Evolutionary conservation across 1,139 yeast species (phyloP), one percentile per base, ranked within the genome.

Genomic region (Scheffersomyces insectosa): DNA sequence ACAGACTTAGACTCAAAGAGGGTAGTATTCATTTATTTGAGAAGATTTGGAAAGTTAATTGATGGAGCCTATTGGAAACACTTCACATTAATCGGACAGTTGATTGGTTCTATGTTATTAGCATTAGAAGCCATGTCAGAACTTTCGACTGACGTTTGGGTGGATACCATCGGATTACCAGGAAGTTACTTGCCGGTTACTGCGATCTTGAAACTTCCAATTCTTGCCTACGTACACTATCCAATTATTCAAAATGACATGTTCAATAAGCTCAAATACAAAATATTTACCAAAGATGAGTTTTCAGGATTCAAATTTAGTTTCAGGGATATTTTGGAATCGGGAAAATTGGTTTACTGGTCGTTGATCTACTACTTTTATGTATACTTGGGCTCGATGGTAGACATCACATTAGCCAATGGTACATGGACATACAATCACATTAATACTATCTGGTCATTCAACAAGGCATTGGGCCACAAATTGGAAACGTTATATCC

Each of bases 141-240:
- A 51, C 72, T 88, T 34, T 74, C 85, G 6, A 97, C 98, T 0
- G 98, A 93, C 62, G 76, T 90, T n/a, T 90, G 91, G 82, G 74
- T 93, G 30, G 99, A 95, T 59, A 91, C 99, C 1, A 85, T 89
- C 77, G 99, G 99, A 0, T 81, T 88, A 47, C 98, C 99, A 1
- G 93, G 93, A 44, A 71, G 85, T 28, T 90, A 90, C 61, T 56
- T 60, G 34, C 87, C 88, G 0, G 80, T 88, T 0, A 64, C 75
- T 15, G 59, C 68, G 53, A 58, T 80, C 34, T 70, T 87, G 36
- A 74, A 77, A 48, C 70, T 89, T 28, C 99, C 99, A 1, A 77
- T 93, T 28, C 68, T 87, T 28, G 82, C 97, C 1, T 95, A 95
- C 58, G 90, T 90, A 15, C 99, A 95, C 68, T 95, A 88, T 66